Evolutionary conservation across 306 rosid species (phyloP).

Genomic region (Casuarina equisetifolia): DNA sequence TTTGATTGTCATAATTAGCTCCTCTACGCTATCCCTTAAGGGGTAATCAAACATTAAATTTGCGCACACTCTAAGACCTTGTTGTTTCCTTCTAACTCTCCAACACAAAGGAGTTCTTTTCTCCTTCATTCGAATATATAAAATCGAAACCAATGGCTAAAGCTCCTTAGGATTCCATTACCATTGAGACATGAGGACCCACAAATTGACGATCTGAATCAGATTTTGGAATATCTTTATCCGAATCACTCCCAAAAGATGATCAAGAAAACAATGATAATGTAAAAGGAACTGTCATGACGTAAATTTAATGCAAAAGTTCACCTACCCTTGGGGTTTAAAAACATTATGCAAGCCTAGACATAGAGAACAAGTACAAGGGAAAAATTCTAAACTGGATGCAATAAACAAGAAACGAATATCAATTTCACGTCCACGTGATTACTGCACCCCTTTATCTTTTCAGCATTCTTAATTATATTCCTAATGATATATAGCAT

Average conservation of each 20-base stretch:
- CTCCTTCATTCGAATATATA: not conserved
- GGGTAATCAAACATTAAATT: too few relatives aligned
- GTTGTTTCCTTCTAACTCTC: not conserved
- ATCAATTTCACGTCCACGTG: constrained; percentile 33
- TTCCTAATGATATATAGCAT: not conserved
- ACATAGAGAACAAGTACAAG: constrained; percentile 30
- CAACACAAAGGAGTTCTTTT: not conserved
- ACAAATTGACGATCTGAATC: not conserved
- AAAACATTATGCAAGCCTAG: constrained; percentile 25
- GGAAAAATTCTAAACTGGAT: constrained; percentile 20
- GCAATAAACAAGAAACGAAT: not conserved
- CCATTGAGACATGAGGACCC: not conserved
- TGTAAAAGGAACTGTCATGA: constrained; percentile 41
- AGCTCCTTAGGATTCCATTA: constrained; percentile 38
- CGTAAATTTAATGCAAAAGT: constrained; percentile 29
- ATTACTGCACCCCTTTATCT: constrained; percentile 24
- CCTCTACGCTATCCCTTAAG: too few relatives aligned
- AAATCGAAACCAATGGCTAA: not conserved
- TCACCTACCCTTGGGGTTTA: constrained; percentile 42
- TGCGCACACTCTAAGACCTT: too few relatives aligned
- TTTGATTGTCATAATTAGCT: too few relatives aligned
- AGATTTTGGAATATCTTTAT: constrained; percentile 2
- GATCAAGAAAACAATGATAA: constrained; percentile 52
- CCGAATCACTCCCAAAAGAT: constrained; percentile 27
- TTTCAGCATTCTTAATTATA: constrained; percentile 15